Evolutionary conservation across 1,284 basidiomycete genomes (phyloP), one percentile per base, ranked within the genome.

Genomic region (Ustilago lituana): DNA sequence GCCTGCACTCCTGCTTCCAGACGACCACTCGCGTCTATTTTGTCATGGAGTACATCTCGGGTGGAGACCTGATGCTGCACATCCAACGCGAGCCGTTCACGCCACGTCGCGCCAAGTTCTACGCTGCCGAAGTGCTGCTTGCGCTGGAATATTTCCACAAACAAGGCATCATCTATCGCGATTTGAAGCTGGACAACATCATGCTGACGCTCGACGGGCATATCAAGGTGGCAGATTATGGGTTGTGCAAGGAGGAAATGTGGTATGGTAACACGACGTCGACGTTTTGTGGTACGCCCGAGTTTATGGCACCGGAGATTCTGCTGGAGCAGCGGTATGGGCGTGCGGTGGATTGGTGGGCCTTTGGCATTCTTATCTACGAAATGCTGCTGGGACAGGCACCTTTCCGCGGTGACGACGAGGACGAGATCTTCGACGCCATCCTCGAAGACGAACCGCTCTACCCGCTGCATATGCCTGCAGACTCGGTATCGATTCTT

Each of bases 291-390:
- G 96, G 96, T 55, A 99, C 96, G 35, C 96, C 96, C 0, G 96
- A 99, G 83, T 98, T 98, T 83, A 98, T 99, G 96, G 96, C 96
- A 32, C 96, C 96, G 6, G 96, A 99, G 92, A 98, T 99, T 81
- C 86, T 99, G 53, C 87, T 98, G 26, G 96, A 98, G 84, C 95
- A 98, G 84, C 90, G 94, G 53, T 99, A 99, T 79, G 94, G 94
- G 11, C 91, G 94, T 39, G 96, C 96, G 5, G 96, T 98, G 47
- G 96, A 99, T 81, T 99, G 96, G 96, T 99, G 96, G 96, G 96
- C 96, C 8, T 98, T 98, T 81, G 96, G 96, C 70, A 95, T 99
- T 8, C 84, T 98, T 75, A 97, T 93, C 41, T 99, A 99, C 82
- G 96, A 98, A 84, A 99, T 99, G 96, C 85, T 99, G 53, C 87